Evolutionary conservation across 495 filamentous ascomycete genomes (phyloP), one percentile per base, ranked within the genome.

Genomic region (Neurospora sp.): DNA sequence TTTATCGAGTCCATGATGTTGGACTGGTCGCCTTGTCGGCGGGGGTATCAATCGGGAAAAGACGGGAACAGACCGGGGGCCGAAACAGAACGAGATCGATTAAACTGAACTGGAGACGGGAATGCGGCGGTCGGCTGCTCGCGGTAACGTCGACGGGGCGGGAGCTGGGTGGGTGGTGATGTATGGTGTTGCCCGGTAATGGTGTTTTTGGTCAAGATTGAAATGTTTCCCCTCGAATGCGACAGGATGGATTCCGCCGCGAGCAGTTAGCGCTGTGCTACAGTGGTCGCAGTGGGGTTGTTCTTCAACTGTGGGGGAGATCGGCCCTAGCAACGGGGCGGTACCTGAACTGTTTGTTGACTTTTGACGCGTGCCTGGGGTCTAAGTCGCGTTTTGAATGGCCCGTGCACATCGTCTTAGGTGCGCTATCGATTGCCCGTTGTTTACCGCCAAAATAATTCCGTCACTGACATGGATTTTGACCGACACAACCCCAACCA

Each of bases 1-100:
- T 90, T 88, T 76, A 92, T 85, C 71, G 79, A 82, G 79, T 92
- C 93, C 94, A 97, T 97, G 76, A 18, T 66, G 53, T 0, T 35
- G 53, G 53, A 66, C 53, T 66, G 53, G 53, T 66, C 14, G 53
- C 53, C 53, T 66, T 9, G 53, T 66, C 27, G 53, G 53, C 53
- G 75, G 85, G 79, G 79, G 75, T 73, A 76, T 69, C 61, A 72
- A n/a, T n/a, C 46, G 72, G 72, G 11, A 59, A 20, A 11, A 2
- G 53, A 0, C 11, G 2, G 7, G 73, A 73, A 71, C 68, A 75
- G 78, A 73, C 72, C 37, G 61, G 72, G n/a, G 40, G 76, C 72
- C 66, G 73, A 31, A 70, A n/a, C 2, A 53, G 10, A 41, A 31
- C 11, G 0, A 53, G 69, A 31, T 0, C 20, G 39, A 16, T 2